Percentiles rank a stretch among this genome's conserved stretches.
Evolutionary conservation across 768 basidiomycete genomes (phyloP).

Genomic region (Gymnopilus junonius): DNA sequence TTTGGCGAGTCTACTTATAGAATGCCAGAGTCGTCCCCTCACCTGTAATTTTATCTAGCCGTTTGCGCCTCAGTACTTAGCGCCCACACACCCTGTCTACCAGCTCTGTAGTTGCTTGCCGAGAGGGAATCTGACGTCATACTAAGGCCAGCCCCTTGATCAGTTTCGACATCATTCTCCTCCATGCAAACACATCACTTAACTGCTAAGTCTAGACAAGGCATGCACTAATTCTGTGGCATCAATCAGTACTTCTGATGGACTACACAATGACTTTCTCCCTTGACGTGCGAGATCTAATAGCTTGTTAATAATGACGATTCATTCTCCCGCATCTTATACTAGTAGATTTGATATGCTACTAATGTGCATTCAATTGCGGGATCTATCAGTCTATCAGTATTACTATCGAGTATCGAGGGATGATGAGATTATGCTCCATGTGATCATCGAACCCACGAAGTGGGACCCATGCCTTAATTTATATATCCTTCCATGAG

Average conservation of each 20-base stretch:
- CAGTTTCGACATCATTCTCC: neutral
- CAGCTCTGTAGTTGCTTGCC: constrained; percentile 24
- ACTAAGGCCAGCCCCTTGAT: no score
- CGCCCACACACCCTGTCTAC: constrained; percentile 37
- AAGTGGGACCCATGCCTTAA: neutral
- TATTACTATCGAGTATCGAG: neutral
- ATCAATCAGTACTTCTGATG: neutral
- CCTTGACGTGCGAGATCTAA: neutral
- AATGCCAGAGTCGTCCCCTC: neutral
- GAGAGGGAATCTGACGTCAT: constrained; percentile 38
- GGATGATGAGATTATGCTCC: neutral
- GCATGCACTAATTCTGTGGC: no score
- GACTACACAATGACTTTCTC: neutral
- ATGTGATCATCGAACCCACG: neutral
- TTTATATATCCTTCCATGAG: neutral
- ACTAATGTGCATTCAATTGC: no score
- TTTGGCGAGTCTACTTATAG: constrained; percentile 28
- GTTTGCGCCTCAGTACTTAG: constrained; percentile 22
- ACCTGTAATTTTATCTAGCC: constrained; percentile 21
- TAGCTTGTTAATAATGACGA: neutral
- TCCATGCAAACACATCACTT: neutral
- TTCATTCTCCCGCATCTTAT: neutral
- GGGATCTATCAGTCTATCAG: no score
- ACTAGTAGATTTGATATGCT: no score
- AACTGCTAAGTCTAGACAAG: neutral